Base-by-base conservation (phyloP, 2,329 filamentous ascomycete genomes). In the Calonectria hawksworthii region DNA sequence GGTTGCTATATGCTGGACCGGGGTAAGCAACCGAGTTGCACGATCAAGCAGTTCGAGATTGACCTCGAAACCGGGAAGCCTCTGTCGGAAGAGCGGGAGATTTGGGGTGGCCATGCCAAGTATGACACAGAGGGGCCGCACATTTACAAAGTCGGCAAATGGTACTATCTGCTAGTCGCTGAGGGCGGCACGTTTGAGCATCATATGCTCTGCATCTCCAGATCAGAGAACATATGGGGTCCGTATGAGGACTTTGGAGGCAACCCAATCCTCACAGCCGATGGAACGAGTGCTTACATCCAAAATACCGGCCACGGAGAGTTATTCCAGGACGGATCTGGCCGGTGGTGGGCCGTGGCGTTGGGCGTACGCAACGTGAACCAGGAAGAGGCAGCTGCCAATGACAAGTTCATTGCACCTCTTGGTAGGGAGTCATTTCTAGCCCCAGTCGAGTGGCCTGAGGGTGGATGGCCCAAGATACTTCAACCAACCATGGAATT, bases 81-180 rank as follows among this genome's bases (percentile, higher is more conserved):
- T 4, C 72, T 81, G 1, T 79, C 78, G 1, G 79, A 81, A 11
- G 44, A 70, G 14, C 68, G 50, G 44, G 70, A 76, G 36, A 77
- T 77, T 13, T 78, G 75, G 76, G 71, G 68, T 13, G 76, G 76
- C 13, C 70, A 76, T n/a, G 75, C 77, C 1, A 68, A 54, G 9
- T 78, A 79, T 4, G 77, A 80, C 32, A 78, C 81, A 0, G 81
- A 83, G 36, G 81, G 82, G 0, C 79, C 80, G 7, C 87, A 88
- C 72, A 83, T 89, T 21, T 86, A 87, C 78, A 87, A 87, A 73
- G 83, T 84, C 82, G 86, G 78, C 7, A 81, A 77, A 3, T 87
- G 84, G 70, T 88, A 86, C 72, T 88, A 88, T 70, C 81, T 88
- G 5, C 81, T 88, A 6, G 86, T 86, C 2, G 85, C 86, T 0